Conservation (phyloP, 73 alveolate genomes). For the Paramecium bursaria region DNA sequence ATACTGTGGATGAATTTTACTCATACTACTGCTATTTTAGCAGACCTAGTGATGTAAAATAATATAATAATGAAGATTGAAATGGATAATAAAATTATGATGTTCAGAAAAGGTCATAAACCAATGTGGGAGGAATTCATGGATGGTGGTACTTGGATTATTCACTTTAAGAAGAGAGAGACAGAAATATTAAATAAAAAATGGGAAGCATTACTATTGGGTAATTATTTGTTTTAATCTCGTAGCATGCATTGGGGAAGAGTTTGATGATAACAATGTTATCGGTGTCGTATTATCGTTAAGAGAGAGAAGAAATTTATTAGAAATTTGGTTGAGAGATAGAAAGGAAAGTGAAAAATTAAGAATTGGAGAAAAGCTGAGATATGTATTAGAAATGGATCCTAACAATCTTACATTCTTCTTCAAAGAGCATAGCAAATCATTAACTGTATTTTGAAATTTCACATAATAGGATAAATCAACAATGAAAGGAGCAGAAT, state of each 20-base stretch:
- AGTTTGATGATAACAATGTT: constrained; percentile 61
- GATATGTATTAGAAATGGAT: constrained; percentile 51
- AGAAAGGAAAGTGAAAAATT: constrained; percentile 58
- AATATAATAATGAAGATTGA: constrained; percentile 12
- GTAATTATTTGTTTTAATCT: not conserved
- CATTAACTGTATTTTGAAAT: constrained; percentile 21
- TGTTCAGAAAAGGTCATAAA: constrained; percentile 65
- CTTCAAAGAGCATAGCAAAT: constrained; percentile 59
- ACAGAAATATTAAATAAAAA: constrained; percentile 58
- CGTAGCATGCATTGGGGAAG: constrained; percentile 69
- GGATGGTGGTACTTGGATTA: constrained; percentile 71
- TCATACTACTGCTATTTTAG: constrained; percentile 20
- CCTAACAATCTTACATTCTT: constrained; percentile 62
- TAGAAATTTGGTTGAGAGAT: constrained; percentile 68
- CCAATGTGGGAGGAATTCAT: constrained; percentile 72
- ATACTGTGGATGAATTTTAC: constrained; percentile 66
- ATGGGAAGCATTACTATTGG: constrained; percentile 66
- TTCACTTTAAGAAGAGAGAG: constrained; percentile 61
- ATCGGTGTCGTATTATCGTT: constrained; percentile 69
- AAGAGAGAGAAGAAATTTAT: constrained; percentile 64
- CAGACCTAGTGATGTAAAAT: constrained; percentile 47
- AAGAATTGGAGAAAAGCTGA: constrained; percentile 66
- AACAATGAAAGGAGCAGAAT: constrained; percentile 67
- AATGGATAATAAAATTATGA: constrained; percentile 53
- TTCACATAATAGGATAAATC: constrained; percentile 46